Conservation (phyloP, 1,284 basidiomycete species). For the Microbotryomycetes sp. region DNA sequence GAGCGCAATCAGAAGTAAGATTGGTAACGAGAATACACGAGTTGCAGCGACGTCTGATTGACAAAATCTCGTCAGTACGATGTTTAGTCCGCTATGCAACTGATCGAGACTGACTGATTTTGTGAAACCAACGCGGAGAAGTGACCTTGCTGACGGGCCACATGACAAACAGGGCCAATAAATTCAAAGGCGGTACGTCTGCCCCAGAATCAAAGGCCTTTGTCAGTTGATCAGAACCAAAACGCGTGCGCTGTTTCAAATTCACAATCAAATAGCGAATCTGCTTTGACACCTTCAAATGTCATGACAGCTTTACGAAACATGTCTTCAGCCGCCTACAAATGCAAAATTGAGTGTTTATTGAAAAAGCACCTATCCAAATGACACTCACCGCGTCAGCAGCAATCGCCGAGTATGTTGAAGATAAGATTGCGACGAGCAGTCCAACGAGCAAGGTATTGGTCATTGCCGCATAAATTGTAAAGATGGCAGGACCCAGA, state of each 20-base stretch:
- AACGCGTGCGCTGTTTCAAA: background rate
- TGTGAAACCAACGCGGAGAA: slow-evolving; percentile 34
- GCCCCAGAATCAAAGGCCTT: background rate
- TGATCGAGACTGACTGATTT: slow-evolving; percentile 16
- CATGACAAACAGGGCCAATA: slow-evolving; percentile 34
- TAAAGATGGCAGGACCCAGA: slow-evolving; percentile 67
- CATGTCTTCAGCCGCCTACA: slow-evolving; percentile 54
- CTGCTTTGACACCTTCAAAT: slow-evolving; percentile 58
- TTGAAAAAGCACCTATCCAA: slow-evolving; percentile 1
- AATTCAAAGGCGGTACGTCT: slow-evolving; percentile 36
- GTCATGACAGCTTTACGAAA: slow-evolving; percentile 81
- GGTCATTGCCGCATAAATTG: slow-evolving; percentile 68
- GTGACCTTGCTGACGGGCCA: slow-evolving; percentile 33
- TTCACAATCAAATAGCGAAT: slow-evolving; percentile 34
- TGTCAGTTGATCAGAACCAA: background rate
- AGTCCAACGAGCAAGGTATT: slow-evolving; percentile 68
- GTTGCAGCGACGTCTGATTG: slow-evolving; percentile 22
- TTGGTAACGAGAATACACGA: slow-evolving; percentile 59
- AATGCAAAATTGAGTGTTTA: slow-evolving; percentile 79
- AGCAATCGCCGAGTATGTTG: slow-evolving; percentile 74
- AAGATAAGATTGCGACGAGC: slow-evolving; percentile 76
- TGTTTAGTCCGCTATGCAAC: slow-evolving; percentile 16
- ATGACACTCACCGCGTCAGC: slow-evolving; percentile 44
- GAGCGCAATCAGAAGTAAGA: slow-evolving; percentile 64
- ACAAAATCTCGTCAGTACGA: background rate